Conservation (phyloP, 192 early-diverging fungal genomes). For the Coemansia sp. region DNA sequence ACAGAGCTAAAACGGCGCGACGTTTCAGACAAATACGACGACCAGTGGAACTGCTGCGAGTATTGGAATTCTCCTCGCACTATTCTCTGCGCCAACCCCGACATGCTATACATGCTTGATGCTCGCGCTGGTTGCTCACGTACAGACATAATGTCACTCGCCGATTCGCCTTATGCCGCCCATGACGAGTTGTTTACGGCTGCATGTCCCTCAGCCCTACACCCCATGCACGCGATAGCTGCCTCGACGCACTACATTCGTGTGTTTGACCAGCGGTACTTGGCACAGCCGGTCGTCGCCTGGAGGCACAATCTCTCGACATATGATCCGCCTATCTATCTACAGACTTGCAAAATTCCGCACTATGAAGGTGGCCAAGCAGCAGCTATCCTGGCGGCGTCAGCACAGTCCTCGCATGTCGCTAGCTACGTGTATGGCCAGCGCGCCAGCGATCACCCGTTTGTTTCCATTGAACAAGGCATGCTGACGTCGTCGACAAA, state of each 20-base stretch:
- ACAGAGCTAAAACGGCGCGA: conserved; percentile 13
- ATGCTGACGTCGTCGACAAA: conserved; percentile 17
- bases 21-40: neutral
- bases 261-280: conserved; percentile 41
- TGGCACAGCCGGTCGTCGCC: conserved; percentile 28
- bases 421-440: conserved; percentile 29
- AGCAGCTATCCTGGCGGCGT: conserved; percentile 17
- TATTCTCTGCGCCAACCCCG: conserved; percentile 26
- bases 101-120: conserved; percentile 21
- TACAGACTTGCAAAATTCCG: conserved; percentile 15
- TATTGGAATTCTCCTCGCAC: conserved; percentile 43
- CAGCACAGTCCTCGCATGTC: conserved; percentile 16
- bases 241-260: conserved; percentile 39
- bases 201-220: conserved; percentile 19
- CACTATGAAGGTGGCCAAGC: conserved; percentile 10
- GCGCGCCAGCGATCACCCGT: conserved; percentile 20
- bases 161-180: conserved; percentile 16
- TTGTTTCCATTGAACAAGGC: conserved; percentile 23
- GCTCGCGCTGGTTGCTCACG: conserved; percentile 5
- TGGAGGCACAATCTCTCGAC: conserved; percentile 17
- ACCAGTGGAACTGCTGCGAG: conserved; percentile 43
- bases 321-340: conserved; percentile 20
- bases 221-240: conserved; percentile 38
- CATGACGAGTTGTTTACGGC: conserved; percentile 29
- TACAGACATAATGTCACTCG: conserved; percentile 9